phyloP scores from a whole-genome alignment of 805 yeast species.

The Alloascoidea africana region DNA sequence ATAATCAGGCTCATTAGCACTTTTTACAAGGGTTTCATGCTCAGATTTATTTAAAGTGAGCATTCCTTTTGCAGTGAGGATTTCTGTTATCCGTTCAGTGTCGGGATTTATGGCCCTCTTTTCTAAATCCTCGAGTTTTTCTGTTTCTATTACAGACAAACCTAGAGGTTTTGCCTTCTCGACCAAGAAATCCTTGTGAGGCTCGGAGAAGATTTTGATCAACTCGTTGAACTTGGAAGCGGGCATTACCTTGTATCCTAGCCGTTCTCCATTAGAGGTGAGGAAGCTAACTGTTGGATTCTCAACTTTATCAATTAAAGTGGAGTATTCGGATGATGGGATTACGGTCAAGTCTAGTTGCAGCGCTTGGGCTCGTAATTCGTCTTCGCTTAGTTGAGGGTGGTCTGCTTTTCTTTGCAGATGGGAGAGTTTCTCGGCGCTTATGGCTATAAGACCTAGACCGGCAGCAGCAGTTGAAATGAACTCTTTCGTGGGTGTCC shows the following conservation, averaged over 20 bases:
- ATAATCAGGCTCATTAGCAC: constrained; percentile 8
- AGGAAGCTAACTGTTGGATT: neutral
- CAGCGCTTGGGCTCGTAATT: too few relatives aligned
- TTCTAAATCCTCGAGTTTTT: constrained; percentile 5
- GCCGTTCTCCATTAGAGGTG: too few relatives aligned
- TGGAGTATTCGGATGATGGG: neutral
- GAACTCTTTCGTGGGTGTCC: neutral
- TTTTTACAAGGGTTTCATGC: constrained; percentile 10
- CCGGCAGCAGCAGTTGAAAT: constrained; percentile 5
- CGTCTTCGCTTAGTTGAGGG: constrained; percentile 6
- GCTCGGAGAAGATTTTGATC: neutral
- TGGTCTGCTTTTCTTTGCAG: constrained; percentile 10
- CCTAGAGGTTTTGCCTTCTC: constrained; percentile 2
- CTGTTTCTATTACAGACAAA: neutral
- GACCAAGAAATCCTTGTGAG: too few relatives aligned
- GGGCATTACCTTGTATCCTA: too few relatives aligned
- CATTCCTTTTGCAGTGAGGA: too few relatives aligned
- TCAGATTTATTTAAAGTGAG: constrained; percentile 13
- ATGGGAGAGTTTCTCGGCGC: constrained; percentile 1
- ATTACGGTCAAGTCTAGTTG: constrained; percentile 11
- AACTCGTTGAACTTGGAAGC: neutral
- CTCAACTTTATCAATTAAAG: neutral
- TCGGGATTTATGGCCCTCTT: constrained; percentile 15
- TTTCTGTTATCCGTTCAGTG: constrained; percentile 6
- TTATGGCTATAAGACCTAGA: constrained; percentile 7